Base-by-base conservation (phyloP, 1,139 yeast genomes). In the Geotrichum klebahnii region DNA sequence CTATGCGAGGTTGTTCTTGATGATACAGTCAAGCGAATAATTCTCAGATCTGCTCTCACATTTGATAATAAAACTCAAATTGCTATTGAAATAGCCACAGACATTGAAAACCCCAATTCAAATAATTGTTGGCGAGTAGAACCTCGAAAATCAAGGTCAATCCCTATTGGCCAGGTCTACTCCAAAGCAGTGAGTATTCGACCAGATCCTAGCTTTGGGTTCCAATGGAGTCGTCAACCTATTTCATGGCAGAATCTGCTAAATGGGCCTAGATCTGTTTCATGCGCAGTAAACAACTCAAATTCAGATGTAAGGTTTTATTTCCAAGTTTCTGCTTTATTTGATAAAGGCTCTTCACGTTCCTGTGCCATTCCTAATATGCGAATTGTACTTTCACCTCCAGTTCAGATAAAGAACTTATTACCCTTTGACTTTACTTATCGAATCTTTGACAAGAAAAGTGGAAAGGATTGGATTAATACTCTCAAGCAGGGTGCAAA, bases 301-400 rank as follows among this genome's bases (percentile, higher is more conserved):
- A 23, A 22, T 22, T 39, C 19, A 10, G 34, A 65, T 45, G 75
- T 78, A 3, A 69, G 72, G 2, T 85, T 78, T 62, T 83, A 78
- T 58, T 84, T 85, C 67, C 94, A 85, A 60, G 84, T 83, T 0
- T 84, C 81, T 59, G 89, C 94, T 0, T 69, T 73, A 20, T 82
- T 69, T 63, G 81, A 84, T 59, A 64, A 68, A 26, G 72, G 75
- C 16, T 92, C 84, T 56, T 90, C 89, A 0, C 71, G 89, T 36
- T 77, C 87, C 0, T 74, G 76, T 55, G 77, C 84, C 0, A 90
- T 87, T 59, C 98, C 98, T 0, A 94, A 86, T 60, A 77, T 92
- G 85, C 77, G 74, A 5, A 68, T 92, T 35, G 77, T 82, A 1
- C 70, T 92, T 19, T 82, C 95, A 0, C 90, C 97, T 0, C 97